These are phyloP conservation scores for Termitomyces bulborhizus DNA, from an alignment of 768 basidiomycete genomes.

Conservation along the genomic window DNA sequence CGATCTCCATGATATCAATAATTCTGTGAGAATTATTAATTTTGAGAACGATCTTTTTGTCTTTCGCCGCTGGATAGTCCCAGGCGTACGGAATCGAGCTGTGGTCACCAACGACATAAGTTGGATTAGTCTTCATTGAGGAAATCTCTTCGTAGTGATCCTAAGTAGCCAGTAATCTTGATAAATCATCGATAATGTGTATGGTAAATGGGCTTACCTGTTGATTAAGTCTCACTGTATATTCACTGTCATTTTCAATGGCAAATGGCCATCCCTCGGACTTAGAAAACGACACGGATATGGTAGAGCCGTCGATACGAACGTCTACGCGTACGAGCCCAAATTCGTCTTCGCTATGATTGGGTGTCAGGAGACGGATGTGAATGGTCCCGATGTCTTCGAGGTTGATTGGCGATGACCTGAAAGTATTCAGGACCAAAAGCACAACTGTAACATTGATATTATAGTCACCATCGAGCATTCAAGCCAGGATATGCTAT, in stretches of 20 bases:
- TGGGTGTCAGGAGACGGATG: slow-evolving; percentile 55
- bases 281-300: slow-evolving; percentile 72
- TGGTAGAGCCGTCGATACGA: slow-evolving; percentile 78
- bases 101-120: slow-evolving; percentile 55
- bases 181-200: background rate
- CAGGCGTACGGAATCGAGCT: slow-evolving; percentile 73
- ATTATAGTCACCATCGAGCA: slow-evolving; percentile 57
- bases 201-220: slow-evolving; percentile 38
- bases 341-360: slow-evolving; percentile 24
- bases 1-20: slow-evolving; percentile 95
- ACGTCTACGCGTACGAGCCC: slow-evolving; percentile 72
- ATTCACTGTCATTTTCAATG: slow-evolving; percentile 85
- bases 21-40: slow-evolving; percentile 56
- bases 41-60: slow-evolving; percentile 70
- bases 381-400: slow-evolving; percentile 85
- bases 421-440: slow-evolving; percentile 20
- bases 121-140: slow-evolving; percentile 32
- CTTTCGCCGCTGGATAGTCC: slow-evolving; percentile 83
- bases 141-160: slow-evolving; percentile 33
- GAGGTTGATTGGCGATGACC: slow-evolving; percentile 91
- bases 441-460: background rate
- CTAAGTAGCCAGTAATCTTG: slow-evolving; percentile 17
- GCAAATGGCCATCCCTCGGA: slow-evolving; percentile 86
- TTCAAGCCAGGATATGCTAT: slow-evolving; percentile 84
- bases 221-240: slow-evolving; percentile 64